Conservation (phyloP, 2,329 filamentous ascomycete species). For the Nothophoma quercina region DNA sequence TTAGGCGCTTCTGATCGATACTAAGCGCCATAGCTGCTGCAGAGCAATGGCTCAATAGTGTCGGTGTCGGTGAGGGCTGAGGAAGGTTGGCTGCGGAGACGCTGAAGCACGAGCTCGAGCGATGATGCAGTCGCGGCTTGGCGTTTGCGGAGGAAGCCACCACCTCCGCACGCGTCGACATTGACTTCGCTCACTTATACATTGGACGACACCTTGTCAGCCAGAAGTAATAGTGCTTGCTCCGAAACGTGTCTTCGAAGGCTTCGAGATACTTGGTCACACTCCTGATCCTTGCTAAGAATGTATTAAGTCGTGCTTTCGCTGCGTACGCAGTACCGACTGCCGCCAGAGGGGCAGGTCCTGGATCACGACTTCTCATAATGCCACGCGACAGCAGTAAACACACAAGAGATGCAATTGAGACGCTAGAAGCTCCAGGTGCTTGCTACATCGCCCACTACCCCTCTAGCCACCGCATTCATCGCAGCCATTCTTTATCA, state of each 20-base stretch:
- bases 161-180: slow-evolving; percentile 6
- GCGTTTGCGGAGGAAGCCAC: slow-evolving; percentile 12
- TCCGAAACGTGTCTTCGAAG: too few species aligned
- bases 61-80: not conserved
- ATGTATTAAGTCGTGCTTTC: too few species aligned
- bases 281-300: too few species aligned
- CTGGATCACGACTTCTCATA: slow-evolving; percentile 9
- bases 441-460: not conserved
- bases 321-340: not conserved
- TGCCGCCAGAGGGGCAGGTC: not conserved
- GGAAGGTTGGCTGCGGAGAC: not conserved
- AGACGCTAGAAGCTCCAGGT: too few species aligned
- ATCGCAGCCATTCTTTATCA: slow-evolving; percentile 6
- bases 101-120: slow-evolving; percentile 8
- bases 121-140: slow-evolving; percentile 17
- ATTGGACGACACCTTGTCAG: too few species aligned
- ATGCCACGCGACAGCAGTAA: slow-evolving; percentile 14
- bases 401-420: not conserved
- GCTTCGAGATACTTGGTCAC: too few species aligned
- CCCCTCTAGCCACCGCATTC: not conserved
- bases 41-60: not conserved
- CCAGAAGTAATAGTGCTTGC: too few species aligned
- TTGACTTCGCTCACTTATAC: not conserved
- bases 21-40: slow-evolving; percentile 73
- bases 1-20: slow-evolving; percentile 87